These are phyloP conservation scores for Taiozyma onychis DNA, from an alignment of 1,139 yeast species.

Conservation along the genomic window DNA sequence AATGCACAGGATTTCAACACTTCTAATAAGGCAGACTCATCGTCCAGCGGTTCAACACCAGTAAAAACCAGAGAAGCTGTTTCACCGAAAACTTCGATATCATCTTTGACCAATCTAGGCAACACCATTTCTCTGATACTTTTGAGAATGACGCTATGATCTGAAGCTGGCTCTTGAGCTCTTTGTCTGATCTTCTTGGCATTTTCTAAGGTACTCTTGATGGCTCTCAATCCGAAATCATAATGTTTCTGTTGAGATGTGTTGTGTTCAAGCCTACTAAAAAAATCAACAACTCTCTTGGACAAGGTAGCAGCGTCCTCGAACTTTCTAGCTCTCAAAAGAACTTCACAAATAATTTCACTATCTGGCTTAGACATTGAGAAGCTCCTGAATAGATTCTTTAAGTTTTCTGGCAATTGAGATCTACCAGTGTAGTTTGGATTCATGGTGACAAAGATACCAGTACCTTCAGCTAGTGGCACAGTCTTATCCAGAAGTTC, in stretches of 20 bases:
- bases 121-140: conserved; percentile 56
- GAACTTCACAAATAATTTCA: conserved; percentile 61
- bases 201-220: conserved; percentile 57
- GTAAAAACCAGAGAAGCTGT: conserved; percentile 29
- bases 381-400: conserved; percentile 69
- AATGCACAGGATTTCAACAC: conserved; percentile 22
- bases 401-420: conserved; percentile 79
- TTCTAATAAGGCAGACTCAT: conserved; percentile 17
- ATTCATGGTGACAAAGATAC: conserved; percentile 86
- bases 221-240: conserved; percentile 83
- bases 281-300: conserved; percentile 47
- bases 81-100: conserved; percentile 35
- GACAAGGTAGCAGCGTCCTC: conserved; percentile 43
- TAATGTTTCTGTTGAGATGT: conserved; percentile 66
- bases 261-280: conserved; percentile 33
- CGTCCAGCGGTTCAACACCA: conserved; percentile 18
- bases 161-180: conserved; percentile 26
- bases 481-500: conserved; percentile 45
- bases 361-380: conserved; percentile 74
- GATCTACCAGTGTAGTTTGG: conserved; percentile 87
- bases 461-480: conserved; percentile 48
- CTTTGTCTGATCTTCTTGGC: conserved; percentile 46
- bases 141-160: conserved; percentile 39
- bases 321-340: conserved; percentile 73
- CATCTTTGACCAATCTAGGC: conserved; percentile 58